Conservation (phyloP, 768 basidiomycete species). For the Podaxis pistillaris region DNA sequence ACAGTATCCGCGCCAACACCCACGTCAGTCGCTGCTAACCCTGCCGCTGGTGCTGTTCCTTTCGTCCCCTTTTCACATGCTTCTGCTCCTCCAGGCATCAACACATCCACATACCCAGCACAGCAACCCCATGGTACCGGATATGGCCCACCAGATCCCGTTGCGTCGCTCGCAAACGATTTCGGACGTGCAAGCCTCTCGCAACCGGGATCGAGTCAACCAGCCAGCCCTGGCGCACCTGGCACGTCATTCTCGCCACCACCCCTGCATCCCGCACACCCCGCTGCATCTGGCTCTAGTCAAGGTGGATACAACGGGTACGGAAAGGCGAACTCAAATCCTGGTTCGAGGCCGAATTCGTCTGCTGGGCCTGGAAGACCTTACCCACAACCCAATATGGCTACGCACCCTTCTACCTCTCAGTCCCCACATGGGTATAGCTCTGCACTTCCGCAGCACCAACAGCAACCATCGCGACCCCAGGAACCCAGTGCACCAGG, state of each 20-base stretch:
- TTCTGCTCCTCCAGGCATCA: constrained; percentile 6
- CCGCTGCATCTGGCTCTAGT: constrained; percentile 16
- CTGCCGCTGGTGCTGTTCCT: not conserved
- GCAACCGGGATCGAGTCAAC: constrained; percentile 8
- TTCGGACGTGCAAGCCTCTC: constrained; percentile 38
- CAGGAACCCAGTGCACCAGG: constrained; percentile 18
- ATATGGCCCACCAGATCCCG: constrained; percentile 8
- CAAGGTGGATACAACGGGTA: not conserved
- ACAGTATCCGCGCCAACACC: constrained; percentile 8
- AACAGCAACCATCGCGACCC: constrained; percentile 15
- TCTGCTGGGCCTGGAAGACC: not conserved
- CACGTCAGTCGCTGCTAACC: not conserved
- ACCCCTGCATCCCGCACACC: constrained; percentile 34
- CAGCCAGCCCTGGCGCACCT: not conserved
- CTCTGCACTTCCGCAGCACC: constrained; percentile 8
- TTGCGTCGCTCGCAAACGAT: constrained; percentile 33
- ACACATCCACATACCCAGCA: not conserved
- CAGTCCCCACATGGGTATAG: not conserved
- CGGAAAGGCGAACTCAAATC: not conserved
- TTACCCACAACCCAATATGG: not conserved
- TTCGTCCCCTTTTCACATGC: not conserved
- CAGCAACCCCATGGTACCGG: not conserved
- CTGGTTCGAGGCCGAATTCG: not conserved
- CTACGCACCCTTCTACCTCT: not conserved
- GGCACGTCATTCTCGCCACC: constrained; percentile 25